These are phyloP conservation scores for Citeromyces nyonsensis DNA, from an alignment of 805 yeast genomes.

Conservation along the genomic window DNA sequence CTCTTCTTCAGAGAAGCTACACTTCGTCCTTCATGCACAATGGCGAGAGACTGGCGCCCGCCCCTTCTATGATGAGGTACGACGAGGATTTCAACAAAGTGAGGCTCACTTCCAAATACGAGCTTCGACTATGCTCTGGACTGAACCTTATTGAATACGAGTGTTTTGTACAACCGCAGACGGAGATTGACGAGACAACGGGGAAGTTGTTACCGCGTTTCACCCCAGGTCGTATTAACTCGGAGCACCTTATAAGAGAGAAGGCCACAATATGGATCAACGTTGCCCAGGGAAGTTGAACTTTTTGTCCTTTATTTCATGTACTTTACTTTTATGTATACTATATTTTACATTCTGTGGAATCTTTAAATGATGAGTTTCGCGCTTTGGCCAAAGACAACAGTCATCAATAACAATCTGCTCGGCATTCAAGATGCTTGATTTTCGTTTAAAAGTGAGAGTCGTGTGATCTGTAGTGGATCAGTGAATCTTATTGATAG, in stretches of 20 bases:
- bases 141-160: conserved; percentile 26
- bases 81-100: conserved; percentile 3
- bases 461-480: too few relatives aligned
- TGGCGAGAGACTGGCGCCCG: conserved; percentile 25
- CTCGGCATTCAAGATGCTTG: too few relatives aligned
- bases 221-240: conserved; percentile 5
- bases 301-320: too few relatives aligned
- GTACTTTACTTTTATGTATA: background rate
- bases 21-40: conserved; percentile 21
- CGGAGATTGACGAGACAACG: conserved; percentile 6
- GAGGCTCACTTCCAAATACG: conserved; percentile 18
- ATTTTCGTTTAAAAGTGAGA: too few relatives aligned
- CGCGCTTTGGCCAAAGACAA: too few relatives aligned
- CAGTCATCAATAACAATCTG: too few relatives aligned
- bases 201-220: conserved; percentile 7
- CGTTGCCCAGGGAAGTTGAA: conserved; percentile 11
- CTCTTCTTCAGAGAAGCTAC: conserved; percentile 21
- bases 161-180: conserved; percentile 14
- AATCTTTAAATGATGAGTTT: too few relatives aligned
- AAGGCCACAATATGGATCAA: conserved; percentile 22
- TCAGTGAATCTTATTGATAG: too few relatives aligned
- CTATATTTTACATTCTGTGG: background rate
- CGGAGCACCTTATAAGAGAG: conserved; percentile 14
- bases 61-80: conserved; percentile 15
- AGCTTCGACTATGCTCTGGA: conserved; percentile 28